Evolutionary conservation across 345 rosid genomes (phyloP), one percentile per base, ranked within the genome.

Genomic region (Murraya koenigii): DNA sequence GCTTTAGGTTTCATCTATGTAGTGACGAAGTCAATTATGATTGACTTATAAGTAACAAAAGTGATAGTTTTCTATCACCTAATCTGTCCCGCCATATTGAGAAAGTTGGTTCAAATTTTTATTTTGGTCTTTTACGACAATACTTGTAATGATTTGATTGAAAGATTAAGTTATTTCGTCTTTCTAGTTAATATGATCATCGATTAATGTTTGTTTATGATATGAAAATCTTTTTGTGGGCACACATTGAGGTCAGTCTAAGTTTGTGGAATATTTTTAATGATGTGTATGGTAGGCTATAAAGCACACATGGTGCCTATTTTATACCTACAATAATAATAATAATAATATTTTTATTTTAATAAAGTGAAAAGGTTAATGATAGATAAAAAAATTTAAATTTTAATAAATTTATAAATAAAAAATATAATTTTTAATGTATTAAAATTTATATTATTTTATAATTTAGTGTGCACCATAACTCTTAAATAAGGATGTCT

Each of bases 31-130:
- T 47, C 69, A 59, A 44, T 39, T 49, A 28, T 23, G 41, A 60
- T 77, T 60, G 80, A 58, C 75, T 55, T 36, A 61, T 9, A 17
- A 71, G 62, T 13, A 20, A 69, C 26, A 47, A 47, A 38, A 14
- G 28, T 26, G 36, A 44, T 47, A 14, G 2, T 26, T 44, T 47
- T 33, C 58, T 69, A 55, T 25, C 14, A 23, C 9, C 7, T 0
- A 39, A n/a, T 26, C 47, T 26, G 0, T 35, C 44, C 44, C 4
- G 13, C 33, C n/a, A 41, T 15, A 1, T 20, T 3, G 33, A 14
- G 39, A 19, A 64, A 17, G 38, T 64, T 32, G 6, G 22, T n/a
- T 25, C 9, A 59, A 59, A n/a, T 11, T 10, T 26, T 25, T n/a
- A n/a, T 7, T 39, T 47, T 20, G 58, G 60, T 49, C 7, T 69